These are phyloP conservation scores for Rhodotorula toruloides DNA, from an alignment of 768 basidiomycete genomes.

Conservation along the genomic window DNA sequence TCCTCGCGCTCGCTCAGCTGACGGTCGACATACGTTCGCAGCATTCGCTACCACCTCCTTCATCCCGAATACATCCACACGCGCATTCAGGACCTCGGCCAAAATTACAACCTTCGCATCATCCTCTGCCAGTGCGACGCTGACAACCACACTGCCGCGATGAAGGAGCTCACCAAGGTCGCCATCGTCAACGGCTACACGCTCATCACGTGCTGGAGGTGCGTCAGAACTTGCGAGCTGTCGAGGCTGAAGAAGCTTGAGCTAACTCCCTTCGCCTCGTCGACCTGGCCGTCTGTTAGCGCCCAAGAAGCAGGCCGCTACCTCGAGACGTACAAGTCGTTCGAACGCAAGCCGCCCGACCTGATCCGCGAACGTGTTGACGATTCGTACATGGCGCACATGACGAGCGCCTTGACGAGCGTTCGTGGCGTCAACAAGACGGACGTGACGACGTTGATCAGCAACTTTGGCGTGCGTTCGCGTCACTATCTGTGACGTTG, in stretches of 20 bases:
- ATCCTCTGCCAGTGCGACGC: constrained; percentile 86
- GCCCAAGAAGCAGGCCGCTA: constrained; percentile 89
- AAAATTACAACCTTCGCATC: constrained; percentile 73
- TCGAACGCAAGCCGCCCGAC: constrained; percentile 86
- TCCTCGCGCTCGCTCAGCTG: background rate
- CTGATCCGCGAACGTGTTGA: constrained; percentile 91
- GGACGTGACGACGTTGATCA: constrained; percentile 84
- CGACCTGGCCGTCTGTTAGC: constrained; percentile 49
- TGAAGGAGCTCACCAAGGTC: constrained; percentile 87
- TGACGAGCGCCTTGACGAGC: constrained; percentile 75
- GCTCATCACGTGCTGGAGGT: constrained; percentile 88
- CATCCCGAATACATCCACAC: constrained; percentile 95
- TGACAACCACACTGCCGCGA: constrained; percentile 83
- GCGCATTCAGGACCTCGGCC: constrained; percentile 79
- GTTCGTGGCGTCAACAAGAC: constrained; percentile 96
- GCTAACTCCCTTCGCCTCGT: too few relatives aligned
- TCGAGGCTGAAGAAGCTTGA: too few relatives aligned
- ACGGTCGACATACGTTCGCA: constrained; percentile 44
- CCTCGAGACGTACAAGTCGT: constrained; percentile 82
- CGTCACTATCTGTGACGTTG: background rate
- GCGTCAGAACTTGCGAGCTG: constrained; percentile 44
- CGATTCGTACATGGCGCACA: constrained; percentile 74
- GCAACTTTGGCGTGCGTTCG: constrained; percentile 76
- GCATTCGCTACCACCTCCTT: constrained; percentile 87
- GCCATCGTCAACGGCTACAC: constrained; percentile 83